Base-by-base conservation (phyloP, 176 grass and related monocot species). In the Bolboschoenus planiculmis region DNA sequence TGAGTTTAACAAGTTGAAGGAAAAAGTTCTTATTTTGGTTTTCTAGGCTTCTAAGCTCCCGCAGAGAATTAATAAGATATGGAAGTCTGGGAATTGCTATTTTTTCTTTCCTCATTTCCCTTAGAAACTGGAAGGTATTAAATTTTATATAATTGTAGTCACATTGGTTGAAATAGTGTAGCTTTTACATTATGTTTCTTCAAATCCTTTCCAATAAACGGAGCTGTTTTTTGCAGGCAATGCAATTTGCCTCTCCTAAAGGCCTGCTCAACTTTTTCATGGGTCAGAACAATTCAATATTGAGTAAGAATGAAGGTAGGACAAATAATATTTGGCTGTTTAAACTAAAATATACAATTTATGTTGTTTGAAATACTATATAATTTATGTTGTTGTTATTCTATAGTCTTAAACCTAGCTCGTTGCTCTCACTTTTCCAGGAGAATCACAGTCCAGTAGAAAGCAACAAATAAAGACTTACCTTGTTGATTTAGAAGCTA, bases 161-260 rank as follows among this genome's bases (percentile, higher is more conserved):
- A 33, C 40, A 65, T 82, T 64, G 23, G 16, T 62, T 82, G 56
- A 63, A 82, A 15, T 29, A 31, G 20, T 58, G 36, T 67, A 36
- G 26, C 7, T 48, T 78, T 78, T 80, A 33, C n/a, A 50, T 24
- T 35, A 50, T 67, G 59, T 85, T 75, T n/a, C 20, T 84, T 66
- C 29, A 57, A 16, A 16, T 56, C 3, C 16, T 42, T 78, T 78
- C 7, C 44, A 51, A 31, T 76, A 51, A 76, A 76, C 10, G 15
- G 42, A 35, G 56, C 79, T 57, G 47, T 89, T 82, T n/a, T 87
- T 55, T 88, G 68, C 74, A 98, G 92, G 89, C 92, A 62, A 92
- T 98, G 92, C 88, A 91, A 87, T 98, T 89, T 76, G 89, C 90
- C 83, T 98, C 92, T 88, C 90, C 93, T 47, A 98, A 91, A 93